Base-by-base conservation (phyloP, 345 rosid genomes). In the Viola odorata region DNA sequence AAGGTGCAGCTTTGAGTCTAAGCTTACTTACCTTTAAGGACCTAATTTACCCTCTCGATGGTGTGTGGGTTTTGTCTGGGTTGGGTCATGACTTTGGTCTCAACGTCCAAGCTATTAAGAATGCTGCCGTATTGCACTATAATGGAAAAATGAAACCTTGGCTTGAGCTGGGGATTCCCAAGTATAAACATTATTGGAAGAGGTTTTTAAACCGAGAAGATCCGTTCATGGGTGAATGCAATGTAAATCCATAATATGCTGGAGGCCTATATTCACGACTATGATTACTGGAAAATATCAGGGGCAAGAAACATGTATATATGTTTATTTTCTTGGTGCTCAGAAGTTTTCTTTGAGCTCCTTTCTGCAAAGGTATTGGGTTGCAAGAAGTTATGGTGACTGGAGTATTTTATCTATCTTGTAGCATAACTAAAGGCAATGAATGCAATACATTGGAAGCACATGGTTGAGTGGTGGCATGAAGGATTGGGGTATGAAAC, bases 161-260 rank as follows among this genome's bases (percentile, higher is more conserved):
- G 76, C 65, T 73, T 10, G 76, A 73, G 64, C 39, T 73, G 45
- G 76, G 72, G 50, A 73, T 73, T n/a, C 63, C 72, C 0, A 62
- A 58, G 61, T 73, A 73, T 53, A 73, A 63, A 55, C 61, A 39
- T 4, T 73, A 73, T 37, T 73, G 76, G 76, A 73, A 62, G 48
- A 41, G 68, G 58, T 73, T 44, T 58, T 40, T 70, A 5, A 70
- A 70, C 51, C 32, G 51, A 49, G 61, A 70, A 17, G 65, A 70
- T 45, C 51, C 48, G 10, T 45, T 45, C 48, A 53, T 70, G 57
- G 38, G 56, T 8, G 65, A 58, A n/a, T 70, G 74, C 60, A 70
- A 70, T 53, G 69, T 70, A 47, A 82, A 79, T 77, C 83, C 88
- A 44, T 80, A 69, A 84, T 8, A 67, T 63, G 59, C 50, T 5